Evolutionary conservation across 495 filamentous ascomycete species (phyloP).

Genomic region (Xylaria scruposa): DNA sequence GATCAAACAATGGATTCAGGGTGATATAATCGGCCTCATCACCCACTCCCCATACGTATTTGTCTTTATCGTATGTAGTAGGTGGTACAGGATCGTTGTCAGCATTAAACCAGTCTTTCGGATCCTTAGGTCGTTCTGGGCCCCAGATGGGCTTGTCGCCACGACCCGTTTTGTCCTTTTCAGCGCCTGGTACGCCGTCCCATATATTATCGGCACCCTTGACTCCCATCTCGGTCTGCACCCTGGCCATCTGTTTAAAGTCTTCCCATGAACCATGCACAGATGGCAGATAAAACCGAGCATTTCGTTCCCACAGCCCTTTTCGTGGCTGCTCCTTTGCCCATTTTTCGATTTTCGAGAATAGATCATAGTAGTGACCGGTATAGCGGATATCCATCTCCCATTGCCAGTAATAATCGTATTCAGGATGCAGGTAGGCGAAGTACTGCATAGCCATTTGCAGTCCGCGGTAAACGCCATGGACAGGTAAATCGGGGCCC

Average conservation of each 20-base stretch:
- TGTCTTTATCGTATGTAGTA: constrained; percentile 74
- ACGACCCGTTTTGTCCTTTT: constrained; percentile 37
- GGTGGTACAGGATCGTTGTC: constrained; percentile 75
- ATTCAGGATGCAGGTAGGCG: constrained; percentile 86
- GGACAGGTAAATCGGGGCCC: constrained; percentile 71
- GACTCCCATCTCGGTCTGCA: constrained; percentile 84
- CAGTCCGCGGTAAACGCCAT: constrained; percentile 89
- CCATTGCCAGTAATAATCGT: constrained; percentile 98
- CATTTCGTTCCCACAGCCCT: constrained; percentile 91
- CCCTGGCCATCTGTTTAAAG: constrained; percentile 89
- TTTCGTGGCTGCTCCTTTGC: constrained; percentile 84
- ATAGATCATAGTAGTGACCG: constrained; percentile 93
- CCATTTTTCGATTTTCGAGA: constrained; percentile 76
- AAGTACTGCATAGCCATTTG: constrained; percentile 97
- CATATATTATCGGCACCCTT: constrained; percentile 75
- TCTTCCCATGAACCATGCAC: constrained; percentile 92
- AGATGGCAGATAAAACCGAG: constrained; percentile 87
- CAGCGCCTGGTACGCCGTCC: constrained; percentile 50
- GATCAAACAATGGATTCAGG: constrained; percentile 93
- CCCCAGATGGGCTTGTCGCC: constrained; percentile 85
- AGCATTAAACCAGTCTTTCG: constrained; percentile 69
- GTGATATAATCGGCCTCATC: constrained; percentile 95
- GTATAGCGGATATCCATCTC: constrained; percentile 97
- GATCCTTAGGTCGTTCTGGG: constrained; percentile 69
- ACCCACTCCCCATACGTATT: constrained; percentile 85